A percentile compares a stretch with the other conserved stretches of the same genome.
These are phyloP conservation scores for Setaria viridis DNA, from an alignment of 202 grass and related monocot species.

Conservation along the genomic window DNA sequence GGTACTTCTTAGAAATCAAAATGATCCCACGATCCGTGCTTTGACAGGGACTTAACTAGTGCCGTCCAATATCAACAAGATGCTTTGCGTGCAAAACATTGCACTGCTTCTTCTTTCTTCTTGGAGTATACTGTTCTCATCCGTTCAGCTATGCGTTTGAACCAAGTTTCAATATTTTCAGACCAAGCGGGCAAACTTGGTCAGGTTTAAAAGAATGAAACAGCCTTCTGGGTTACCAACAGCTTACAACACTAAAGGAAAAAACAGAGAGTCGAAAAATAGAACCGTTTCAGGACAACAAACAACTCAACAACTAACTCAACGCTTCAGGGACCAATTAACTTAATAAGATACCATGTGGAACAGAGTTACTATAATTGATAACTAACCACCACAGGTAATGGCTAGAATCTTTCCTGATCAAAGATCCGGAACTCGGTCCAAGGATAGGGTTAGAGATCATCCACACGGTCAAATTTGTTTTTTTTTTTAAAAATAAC, in stretches of 20 bases:
- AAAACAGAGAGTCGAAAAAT: not conserved
- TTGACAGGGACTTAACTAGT: not conserved
- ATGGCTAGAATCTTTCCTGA: slow-evolving; percentile 20
- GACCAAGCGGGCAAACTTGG: not conserved
- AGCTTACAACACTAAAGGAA: not conserved
- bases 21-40: not conserved
- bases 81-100: not conserved
- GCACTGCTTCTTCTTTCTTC: not conserved
- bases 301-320: not conserved
- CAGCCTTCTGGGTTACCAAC: not conserved
- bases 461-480: not conserved
- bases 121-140: not conserved
- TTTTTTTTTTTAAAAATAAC: not conserved
- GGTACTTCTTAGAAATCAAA: not conserved
- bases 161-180: not conserved
- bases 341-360: too few relatives aligned
- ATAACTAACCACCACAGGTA: slow-evolving; percentile 17
- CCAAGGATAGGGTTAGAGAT: too few relatives aligned
- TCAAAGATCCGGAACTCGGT: not conserved
- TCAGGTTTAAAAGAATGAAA: not conserved
- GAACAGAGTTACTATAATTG: too few relatives aligned
- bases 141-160: not conserved
- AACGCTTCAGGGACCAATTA: not conserved
- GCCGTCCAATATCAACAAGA: not conserved
- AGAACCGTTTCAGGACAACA: not conserved